Percentiles rank a stretch among this genome's conserved stretches.
phyloP scores from a whole-genome alignment of 2,329 filamentous ascomycete species.

The Aspergillus sp. region DNA sequence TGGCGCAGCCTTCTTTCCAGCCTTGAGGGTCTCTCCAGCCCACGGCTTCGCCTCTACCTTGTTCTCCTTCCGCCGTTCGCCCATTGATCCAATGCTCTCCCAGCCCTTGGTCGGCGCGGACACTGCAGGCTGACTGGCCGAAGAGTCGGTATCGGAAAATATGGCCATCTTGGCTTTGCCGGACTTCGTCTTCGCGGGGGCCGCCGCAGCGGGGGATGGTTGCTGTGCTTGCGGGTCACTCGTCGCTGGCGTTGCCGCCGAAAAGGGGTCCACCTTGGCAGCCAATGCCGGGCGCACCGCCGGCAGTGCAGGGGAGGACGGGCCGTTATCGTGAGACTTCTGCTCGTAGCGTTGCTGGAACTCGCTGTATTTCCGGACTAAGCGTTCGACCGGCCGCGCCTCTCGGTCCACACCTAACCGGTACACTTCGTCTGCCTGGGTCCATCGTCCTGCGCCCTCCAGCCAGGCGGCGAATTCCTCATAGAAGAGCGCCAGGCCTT shows the following conservation, averaged over 20 bases:
- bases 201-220: conserved; percentile 49
- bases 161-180: conserved; percentile 82
- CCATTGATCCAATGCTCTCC: conserved; percentile 85
- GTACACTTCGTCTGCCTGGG: conserved; percentile 92
- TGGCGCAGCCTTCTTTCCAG: conserved; percentile 75
- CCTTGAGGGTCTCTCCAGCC: conserved; percentile 87
- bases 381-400: conserved; percentile 75
- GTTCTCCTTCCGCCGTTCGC: conserved; percentile 94
- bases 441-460: conserved; percentile 78
- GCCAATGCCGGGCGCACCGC: conserved; percentile 78
- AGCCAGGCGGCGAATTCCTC: conserved; percentile 96
- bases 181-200: conserved; percentile 58
- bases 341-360: conserved; percentile 79
- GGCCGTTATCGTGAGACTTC: conserved; percentile 63
- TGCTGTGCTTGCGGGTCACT: conserved; percentile 66
- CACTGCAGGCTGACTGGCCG: conserved; percentile 56
- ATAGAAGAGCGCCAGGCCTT: conserved; percentile 86
- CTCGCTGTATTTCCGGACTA: conserved; percentile 87
- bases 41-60: conserved; percentile 80
- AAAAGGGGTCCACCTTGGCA: conserved; percentile 82
- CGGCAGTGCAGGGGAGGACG: conserved; percentile 83
- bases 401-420: conserved; percentile 84
- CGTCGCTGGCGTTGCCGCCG: conserved; percentile 48
- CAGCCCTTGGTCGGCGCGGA: conserved; percentile 68
- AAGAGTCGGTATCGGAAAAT: conserved; percentile 74